Evolutionary conservation across 2,329 filamentous ascomycete species (phyloP).

Genomic region (Sporothrix pallida): DNA sequence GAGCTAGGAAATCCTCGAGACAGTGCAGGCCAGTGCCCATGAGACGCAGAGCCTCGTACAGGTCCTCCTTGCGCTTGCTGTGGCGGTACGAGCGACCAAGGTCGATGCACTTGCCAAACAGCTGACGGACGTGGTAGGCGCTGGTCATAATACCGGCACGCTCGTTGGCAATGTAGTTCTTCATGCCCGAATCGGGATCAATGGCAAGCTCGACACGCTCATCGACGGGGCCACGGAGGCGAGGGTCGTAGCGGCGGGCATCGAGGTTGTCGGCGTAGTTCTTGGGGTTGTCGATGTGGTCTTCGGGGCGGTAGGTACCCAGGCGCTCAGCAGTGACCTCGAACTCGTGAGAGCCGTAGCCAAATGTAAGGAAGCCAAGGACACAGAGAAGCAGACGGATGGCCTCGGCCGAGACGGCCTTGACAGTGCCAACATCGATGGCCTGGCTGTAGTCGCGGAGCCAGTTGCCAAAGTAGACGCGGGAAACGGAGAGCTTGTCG

Average conservation of each 20-base stretch:
- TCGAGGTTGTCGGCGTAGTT: conserved; percentile 90
- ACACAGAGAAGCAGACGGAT: conserved; percentile 89
- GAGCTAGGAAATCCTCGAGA: conserved; percentile 87
- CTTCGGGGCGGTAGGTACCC: conserved; percentile 80
- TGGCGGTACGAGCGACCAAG: conserved; percentile 76
- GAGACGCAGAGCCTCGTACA: conserved; percentile 84
- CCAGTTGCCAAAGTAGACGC: conserved; percentile 97
- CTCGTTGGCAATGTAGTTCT: conserved; percentile 95
- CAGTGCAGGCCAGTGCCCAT: conserved; percentile 90
- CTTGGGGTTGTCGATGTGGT: conserved; percentile 80
- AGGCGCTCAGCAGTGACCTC: conserved; percentile 80
- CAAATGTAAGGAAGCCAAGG: conserved; percentile 87
- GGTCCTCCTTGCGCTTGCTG: conserved; percentile 72
- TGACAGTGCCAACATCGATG: conserved; percentile 90
- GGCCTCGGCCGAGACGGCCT: conserved; percentile 86
- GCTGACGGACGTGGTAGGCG: conserved; percentile 73
- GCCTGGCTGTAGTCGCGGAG: conserved; percentile 91
- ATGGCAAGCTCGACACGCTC: conserved; percentile 79
- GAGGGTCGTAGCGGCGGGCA: conserved; percentile 78
- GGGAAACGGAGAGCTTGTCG: conserved; percentile 82
- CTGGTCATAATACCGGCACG: conserved; percentile 79
- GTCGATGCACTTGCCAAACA: conserved; percentile 76
- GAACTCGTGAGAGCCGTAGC: conserved; percentile 82
- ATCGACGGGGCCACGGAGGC: conserved; percentile 81
- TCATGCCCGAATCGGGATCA: conserved; percentile 77